Base-by-base conservation (phyloP, 257 asterid genomes). In the Salvia rosmarinus region DNA sequence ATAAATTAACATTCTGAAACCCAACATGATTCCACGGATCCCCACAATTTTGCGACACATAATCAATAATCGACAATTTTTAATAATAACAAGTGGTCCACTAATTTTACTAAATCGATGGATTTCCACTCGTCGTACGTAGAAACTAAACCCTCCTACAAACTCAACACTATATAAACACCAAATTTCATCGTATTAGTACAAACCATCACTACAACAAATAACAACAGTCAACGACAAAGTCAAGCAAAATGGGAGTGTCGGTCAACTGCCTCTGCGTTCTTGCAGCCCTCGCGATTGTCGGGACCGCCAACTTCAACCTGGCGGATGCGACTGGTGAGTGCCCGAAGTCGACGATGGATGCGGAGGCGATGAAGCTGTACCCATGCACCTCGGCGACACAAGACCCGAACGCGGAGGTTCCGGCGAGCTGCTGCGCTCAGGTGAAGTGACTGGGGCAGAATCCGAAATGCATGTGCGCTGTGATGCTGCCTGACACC, bases 401-500 rank as follows among this genome's bases (percentile, higher is more conserved):
- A 0, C 74, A 76, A 8, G 85, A 89, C 62, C 61, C 80, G 5
- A 40, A 76, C 0, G 89, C 88, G 1, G n/a, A 79, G 2, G 89
- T 82, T 13, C 52, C 92, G 6, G 71, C 71, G 16, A 55, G 72
- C 39, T 91, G 96, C 78, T 85, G 95, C 77, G 56, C 58, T 35
- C 85, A 77, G 82, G 87, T 91, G 70, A 68, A 80, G 87, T 68
- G 65, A 12, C 1, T 91, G 34, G 89, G 88, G 5, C 74, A 80
- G 81, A 87, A 83, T 21, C 95, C 96, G 0, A 77, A 51, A 14
- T 89, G 97, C 61, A 79, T 91, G 16, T 91, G 95, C 54, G 98
- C 96, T 3, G 88, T 87, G 17, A 75, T 90, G 91, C 83, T 89
- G 13, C 89, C 96, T 3, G 62, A 86, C 17, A 81, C 79, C 3